Base-by-base conservation (phyloP, 768 basidiomycete genomes). In the Pleurotus djamor region DNA sequence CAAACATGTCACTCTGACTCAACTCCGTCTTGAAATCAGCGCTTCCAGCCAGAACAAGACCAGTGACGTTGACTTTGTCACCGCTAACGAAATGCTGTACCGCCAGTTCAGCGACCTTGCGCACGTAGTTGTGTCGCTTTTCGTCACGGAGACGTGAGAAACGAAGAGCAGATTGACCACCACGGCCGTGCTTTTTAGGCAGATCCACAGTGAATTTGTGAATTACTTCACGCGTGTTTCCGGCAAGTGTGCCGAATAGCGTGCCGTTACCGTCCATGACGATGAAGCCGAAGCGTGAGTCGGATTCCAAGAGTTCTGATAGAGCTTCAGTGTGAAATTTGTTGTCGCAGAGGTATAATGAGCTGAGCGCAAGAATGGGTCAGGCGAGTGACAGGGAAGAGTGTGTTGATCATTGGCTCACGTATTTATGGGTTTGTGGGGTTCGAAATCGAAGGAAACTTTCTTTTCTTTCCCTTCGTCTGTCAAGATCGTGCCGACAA, bases 381-480 rank as follows among this genome's bases (percentile, higher is more conserved):
- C 17, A 14, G 37, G 16, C 6, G 57, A 45, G 10, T 35, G 21
- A 28, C 21, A 28, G 21, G 21, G 21, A 28, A 36, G 45, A 21
- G 14, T 50, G 57, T 50, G 34, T 17, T 7, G 58, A 7, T 33
- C 13, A n/a, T 21, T 17, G 10, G 79, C 90, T 60, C 74, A 96
- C 92, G 96, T 98, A 73, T 98, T 98, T 79, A 98, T 97, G 36
- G 96, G 95, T 72, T 98, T 98, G 74, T 97, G 96, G 6, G 97
- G 97, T 71, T 97, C 94, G 63, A 99, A 96, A 73, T 98, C 96
- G 68, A 98, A 98, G 0, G 94, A 95, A 34, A 96, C 93, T 74
- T 98, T 99, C 83, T 98, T 98, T 76, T 98, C 97, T 74, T 99
- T 99, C 60, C 96, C 96, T 75, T 98, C 96, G 66, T 98, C 95